Evolutionary conservation across 768 basidiomycete genomes (phyloP), one percentile per base, ranked within the genome.

Genomic region (Russula compacta): DNA sequence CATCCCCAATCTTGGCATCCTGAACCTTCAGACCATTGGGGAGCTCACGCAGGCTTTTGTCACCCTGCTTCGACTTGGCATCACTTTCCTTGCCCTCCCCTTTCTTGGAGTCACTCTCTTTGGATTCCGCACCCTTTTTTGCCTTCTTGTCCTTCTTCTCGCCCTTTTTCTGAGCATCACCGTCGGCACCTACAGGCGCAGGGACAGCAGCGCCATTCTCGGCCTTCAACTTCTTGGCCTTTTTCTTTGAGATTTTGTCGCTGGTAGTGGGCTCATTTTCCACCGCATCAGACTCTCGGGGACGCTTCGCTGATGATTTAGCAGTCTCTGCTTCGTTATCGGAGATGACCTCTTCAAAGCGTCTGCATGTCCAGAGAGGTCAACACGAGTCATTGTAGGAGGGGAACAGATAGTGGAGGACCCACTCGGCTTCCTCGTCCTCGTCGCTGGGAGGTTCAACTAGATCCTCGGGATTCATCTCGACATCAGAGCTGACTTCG

Each of bases 401-500:
- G 47, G 9, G 15, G 47, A 5, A 6, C 9, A 32, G 29, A 14
- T 59, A 49, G 53, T n/a, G 56, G 35, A 48, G 56, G 14, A 71
- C 76, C 49, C 64, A 83, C 82, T 81, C 79, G 14, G 68, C 71
- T 21, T 75, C 73, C 6, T 73, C 43, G 9, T 43, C 70, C 9
- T 63, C 70, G 11, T 76, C 80, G 60, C 83, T 83, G 60, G 77
- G 83, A 36, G 79, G 78, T 15, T 67, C 65, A 47, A 71, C 70
- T 39, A 87, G 63, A 14, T 85, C 86, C 40, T 79, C 79, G 0
- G 78, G 77, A 65, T 86, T 79, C 68, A 92, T 77, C 69, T 92
- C 89, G 43, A 91, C 88, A 68, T 93, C 92, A 6, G 86, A 91
- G 73, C 85, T 86, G 56, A 92, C 85, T 59, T 89, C 86, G 42